Conservation (phyloP, 1,284 basidiomycete genomes). For the Moesziomyces aphidis region DNA sequence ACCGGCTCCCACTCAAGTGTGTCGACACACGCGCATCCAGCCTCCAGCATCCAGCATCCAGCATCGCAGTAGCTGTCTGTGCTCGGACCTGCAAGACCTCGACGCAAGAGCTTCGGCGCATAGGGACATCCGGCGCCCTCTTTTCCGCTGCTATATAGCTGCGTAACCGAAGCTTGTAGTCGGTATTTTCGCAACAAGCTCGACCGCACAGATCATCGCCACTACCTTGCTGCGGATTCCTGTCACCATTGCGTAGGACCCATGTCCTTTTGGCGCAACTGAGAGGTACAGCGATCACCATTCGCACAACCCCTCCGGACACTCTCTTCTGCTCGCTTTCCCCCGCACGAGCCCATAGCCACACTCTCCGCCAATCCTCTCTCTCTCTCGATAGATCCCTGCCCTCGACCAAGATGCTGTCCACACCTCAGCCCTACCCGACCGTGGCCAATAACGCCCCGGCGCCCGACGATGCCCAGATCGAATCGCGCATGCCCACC, state of each 20-base stretch:
- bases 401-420: slow-evolving; percentile 58
- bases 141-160: too few relatives aligned
- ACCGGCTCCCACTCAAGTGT: not conserved
- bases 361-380: not conserved
- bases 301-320: slow-evolving; percentile 14
- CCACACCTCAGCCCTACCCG: slow-evolving; percentile 65
- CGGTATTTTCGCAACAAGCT: too few relatives aligned
- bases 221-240: not conserved
- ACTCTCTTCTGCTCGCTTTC: slow-evolving; percentile 5
- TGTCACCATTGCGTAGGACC: slow-evolving; percentile 4
- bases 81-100: too few relatives aligned
- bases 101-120: too few relatives aligned
- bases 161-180: not conserved
- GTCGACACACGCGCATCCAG: not conserved
- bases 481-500: slow-evolving; percentile 69
- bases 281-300: slow-evolving; percentile 25
- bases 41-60: too few relatives aligned
- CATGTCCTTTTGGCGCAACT: slow-evolving; percentile 26
- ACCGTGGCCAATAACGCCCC: slow-evolving; percentile 60
- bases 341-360: not conserved
- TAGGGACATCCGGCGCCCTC: too few relatives aligned
- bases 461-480: slow-evolving; percentile 66
- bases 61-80: too few relatives aligned
- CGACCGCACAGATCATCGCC: slow-evolving; percentile 1
- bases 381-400: slow-evolving; percentile 9